Percentiles rank a stretch among this genome's conserved stretches.
Evolutionary conservation across 768 basidiomycete genomes (phyloP).

Genomic region (Steccherinum ochraceum): DNA sequence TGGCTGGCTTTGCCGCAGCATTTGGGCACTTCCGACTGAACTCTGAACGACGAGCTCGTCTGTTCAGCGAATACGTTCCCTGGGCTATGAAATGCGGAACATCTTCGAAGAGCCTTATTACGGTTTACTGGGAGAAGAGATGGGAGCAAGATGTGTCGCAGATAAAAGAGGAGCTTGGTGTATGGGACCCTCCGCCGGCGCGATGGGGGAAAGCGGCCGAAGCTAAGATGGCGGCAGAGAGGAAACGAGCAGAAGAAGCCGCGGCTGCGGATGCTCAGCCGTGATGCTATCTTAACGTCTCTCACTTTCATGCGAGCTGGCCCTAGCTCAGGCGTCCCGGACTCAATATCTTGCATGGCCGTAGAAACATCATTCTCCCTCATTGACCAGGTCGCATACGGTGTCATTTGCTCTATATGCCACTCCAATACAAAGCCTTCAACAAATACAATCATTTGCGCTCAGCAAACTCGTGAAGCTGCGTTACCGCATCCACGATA

Average conservation of each 20-base stretch:
- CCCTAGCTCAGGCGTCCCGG: no score
- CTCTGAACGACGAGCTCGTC: constrained; percentile 29
- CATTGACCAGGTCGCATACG: no score
- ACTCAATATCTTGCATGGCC: no score
- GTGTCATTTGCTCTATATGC: no score
- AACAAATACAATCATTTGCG: no score
- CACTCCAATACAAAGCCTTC: no score
- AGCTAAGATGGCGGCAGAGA: constrained; percentile 40
- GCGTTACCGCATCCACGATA: neutral
- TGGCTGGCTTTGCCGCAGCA: constrained; percentile 72
- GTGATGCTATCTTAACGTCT: no score
- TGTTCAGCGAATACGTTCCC: constrained; percentile 78
- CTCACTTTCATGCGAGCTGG: no score
- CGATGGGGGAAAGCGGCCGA: constrained; percentile 64
- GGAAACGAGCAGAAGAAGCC: neutral
- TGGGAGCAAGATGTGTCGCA: constrained; percentile 83
- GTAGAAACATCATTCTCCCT: no score
- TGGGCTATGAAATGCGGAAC: constrained; percentile 89
- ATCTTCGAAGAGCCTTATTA: constrained; percentile 68
- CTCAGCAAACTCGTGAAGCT: neutral
- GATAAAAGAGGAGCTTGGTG: constrained; percentile 78
- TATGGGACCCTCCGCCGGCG: constrained; percentile 76
- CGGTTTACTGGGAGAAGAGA: constrained; percentile 93
- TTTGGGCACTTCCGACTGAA: constrained; percentile 76
- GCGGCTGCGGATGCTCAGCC: no score